These are phyloP conservation scores for Penicillium sp. DNA, from an alignment of 2,329 filamentous ascomycete genomes.

Conservation along the genomic window DNA sequence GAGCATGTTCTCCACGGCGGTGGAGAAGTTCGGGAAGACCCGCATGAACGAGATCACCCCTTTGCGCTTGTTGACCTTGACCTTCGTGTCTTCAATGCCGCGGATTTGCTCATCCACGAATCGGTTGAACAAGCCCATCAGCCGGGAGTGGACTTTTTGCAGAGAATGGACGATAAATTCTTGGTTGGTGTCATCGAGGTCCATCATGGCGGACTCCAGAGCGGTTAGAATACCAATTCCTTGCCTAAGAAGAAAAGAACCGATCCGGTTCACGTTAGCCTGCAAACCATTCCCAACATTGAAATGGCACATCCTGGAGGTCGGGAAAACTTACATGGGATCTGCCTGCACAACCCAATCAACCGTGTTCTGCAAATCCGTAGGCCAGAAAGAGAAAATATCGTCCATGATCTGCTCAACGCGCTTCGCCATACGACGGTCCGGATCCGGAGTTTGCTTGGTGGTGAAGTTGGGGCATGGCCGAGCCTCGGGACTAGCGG, in stretches of 20 bases:
- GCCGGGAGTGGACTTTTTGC: conserved; percentile 68
- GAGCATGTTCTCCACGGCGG: conserved; percentile 78
- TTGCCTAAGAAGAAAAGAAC: conserved; percentile 52
- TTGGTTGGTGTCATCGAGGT: conserved; percentile 84
- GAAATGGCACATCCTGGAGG: neutral
- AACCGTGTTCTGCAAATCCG: conserved; percentile 70
- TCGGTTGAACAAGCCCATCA: conserved; percentile 72
- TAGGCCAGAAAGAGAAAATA: conserved; percentile 74
- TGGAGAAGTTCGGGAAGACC: conserved; percentile 81
- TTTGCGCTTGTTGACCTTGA: conserved; percentile 98
- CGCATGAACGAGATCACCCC: conserved; percentile 94
- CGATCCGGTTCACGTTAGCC: conserved; percentile 14
- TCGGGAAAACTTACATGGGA: conserved; percentile 60
- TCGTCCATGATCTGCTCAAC: conserved; percentile 85
- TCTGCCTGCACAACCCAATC: conserved; percentile 78
- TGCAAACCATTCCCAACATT: neutral
- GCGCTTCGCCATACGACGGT: conserved; percentile 75
- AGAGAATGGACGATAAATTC: conserved; percentile 78
- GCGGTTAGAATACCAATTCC: conserved; percentile 78
- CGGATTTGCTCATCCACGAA: conserved; percentile 94
- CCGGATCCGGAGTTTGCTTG: conserved; percentile 77
- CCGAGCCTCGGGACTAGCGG: conserved; percentile 60
- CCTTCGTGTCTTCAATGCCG: conserved; percentile 95
- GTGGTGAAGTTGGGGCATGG: conserved; percentile 65
- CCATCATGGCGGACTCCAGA: conserved; percentile 70